A percentile compares a stretch with the other conserved stretches of the same genome.
These are phyloP conservation scores for Rhododendron griersonianum DNA, from an alignment of 148 eudicot species.

Conservation along the genomic window DNA sequence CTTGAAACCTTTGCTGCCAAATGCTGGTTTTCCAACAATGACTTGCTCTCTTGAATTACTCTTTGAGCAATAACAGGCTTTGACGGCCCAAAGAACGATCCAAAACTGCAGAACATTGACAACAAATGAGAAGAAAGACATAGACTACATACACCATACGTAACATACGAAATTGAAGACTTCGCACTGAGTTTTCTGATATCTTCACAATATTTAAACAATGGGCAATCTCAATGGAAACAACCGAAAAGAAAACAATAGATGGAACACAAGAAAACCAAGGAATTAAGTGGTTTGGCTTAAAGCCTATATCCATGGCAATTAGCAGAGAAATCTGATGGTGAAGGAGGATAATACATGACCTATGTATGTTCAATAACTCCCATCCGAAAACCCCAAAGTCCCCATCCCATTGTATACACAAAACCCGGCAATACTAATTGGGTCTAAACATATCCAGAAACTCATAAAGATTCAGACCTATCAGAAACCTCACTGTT, in stretches of 20 bases:
- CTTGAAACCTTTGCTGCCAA: slow-evolving; percentile 51
- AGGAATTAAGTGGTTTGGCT: neutral
- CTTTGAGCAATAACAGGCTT: slow-evolving; percentile 84
- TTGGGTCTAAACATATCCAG: neutral
- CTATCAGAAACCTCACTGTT: neutral
- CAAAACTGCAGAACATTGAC: slow-evolving; percentile 55
- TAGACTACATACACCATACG: neutral
- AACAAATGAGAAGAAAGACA: neutral
- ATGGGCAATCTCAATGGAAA: neutral
- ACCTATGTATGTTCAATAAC: neutral
- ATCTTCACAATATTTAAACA: neutral
- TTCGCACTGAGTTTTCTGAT: neutral
- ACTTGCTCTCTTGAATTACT: slow-evolving; percentile 88
- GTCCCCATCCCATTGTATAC: neutral
- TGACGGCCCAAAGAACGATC: slow-evolving; percentile 92
- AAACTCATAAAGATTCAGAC: neutral
- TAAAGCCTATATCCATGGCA: neutral
- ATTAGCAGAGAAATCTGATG: neutral
- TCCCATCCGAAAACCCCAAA: neutral
- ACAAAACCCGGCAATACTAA: neutral
- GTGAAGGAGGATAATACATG: neutral
- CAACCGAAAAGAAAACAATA: neutral
- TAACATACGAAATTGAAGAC: neutral
- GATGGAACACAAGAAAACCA: neutral
- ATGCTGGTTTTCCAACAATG: slow-evolving; percentile 74